phyloP scores from a whole-genome alignment of 495 filamentous ascomycete species.

The Zalerion maritima region DNA sequence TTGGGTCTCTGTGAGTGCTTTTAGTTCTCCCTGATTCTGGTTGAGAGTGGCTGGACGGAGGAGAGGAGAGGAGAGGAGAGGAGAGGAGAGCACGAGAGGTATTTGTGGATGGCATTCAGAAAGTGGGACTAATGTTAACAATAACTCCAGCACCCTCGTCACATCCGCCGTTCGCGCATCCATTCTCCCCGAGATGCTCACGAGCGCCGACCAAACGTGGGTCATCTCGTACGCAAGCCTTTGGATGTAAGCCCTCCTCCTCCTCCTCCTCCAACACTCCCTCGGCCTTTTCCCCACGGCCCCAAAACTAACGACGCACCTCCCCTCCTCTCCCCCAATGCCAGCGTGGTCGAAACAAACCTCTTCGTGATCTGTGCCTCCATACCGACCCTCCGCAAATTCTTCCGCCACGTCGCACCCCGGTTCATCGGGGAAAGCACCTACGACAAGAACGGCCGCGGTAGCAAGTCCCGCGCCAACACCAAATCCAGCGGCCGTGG shows the following conservation, averaged over 20 bases:
- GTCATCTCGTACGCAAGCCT: slow-evolving; percentile 4
- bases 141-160: slow-evolving; percentile 4
- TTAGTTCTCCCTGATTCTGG: not conserved
- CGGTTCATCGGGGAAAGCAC: slow-evolving; percentile 2
- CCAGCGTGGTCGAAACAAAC: slow-evolving; percentile 8
- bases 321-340: too few species aligned
- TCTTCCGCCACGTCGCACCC: slow-evolving; percentile 3
- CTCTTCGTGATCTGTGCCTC: slow-evolving; percentile 7
- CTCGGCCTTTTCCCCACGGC: too few species aligned
- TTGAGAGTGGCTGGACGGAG: too few species aligned
- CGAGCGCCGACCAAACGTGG: slow-evolving; percentile 6
- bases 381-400: slow-evolving; percentile 5
- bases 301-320: too few species aligned
- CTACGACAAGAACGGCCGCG: too few species aligned
- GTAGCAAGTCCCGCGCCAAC: too few species aligned
- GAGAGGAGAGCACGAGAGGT: too few species aligned
- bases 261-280: too few species aligned
- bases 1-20: slow-evolving; percentile 8
- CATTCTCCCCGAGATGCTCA: slow-evolving; percentile 3
- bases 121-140: too few species aligned
- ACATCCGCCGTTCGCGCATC: slow-evolving; percentile 7
- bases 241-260: slow-evolving; percentile 11
- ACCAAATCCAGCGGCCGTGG: too few species aligned
- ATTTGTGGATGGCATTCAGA: too few species aligned
- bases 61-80: too few species aligned